Percentiles rank a stretch among this genome's conserved stretches.
phyloP scores from a whole-genome alignment of 2,329 filamentous ascomycete species.

The Lachnum nothofagi region DNA sequence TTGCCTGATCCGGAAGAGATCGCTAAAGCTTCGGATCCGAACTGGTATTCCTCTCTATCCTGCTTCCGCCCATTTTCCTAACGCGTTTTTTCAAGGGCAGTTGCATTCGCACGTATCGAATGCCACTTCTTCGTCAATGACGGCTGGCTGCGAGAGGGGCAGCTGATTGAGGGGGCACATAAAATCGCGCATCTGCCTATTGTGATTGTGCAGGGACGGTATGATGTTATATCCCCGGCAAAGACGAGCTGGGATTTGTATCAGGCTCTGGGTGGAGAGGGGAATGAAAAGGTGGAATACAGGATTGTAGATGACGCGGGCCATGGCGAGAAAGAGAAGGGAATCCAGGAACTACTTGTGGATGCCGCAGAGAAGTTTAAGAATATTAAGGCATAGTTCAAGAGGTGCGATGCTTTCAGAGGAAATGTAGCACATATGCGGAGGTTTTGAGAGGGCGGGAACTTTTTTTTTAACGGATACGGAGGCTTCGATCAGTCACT shows the following conservation, averaged over 20 bases:
- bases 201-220: conserved; percentile 42
- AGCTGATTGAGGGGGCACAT: conserved; percentile 32
- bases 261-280: conserved; percentile 33
- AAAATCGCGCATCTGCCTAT: conserved; percentile 31
- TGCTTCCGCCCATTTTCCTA: too few relatives aligned
- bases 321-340: conserved; percentile 29
- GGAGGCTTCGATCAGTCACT: too few relatives aligned
- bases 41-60: conserved; percentile 12
- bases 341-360: conserved; percentile 26
- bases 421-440: too few relatives aligned
- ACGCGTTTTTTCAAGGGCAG: too few relatives aligned
- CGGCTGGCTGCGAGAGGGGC: conserved; percentile 39
- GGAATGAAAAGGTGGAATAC: conserved; percentile 27
- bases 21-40: neutral
- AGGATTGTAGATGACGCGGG: conserved; percentile 25
- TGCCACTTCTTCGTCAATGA: conserved; percentile 40
- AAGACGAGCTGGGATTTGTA: conserved; percentile 41
- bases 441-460: too few relatives aligned
- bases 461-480: too few relatives aligned
- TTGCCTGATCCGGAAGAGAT: neutral
- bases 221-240: conserved; percentile 42
- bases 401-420: too few relatives aligned
- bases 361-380: conserved; percentile 31
- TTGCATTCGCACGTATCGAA: conserved; percentile 40
- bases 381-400: too few relatives aligned